phyloP scores from a whole-genome alignment of 495 filamentous ascomycete species.

The Pseudevernia furfuracea region DNA sequence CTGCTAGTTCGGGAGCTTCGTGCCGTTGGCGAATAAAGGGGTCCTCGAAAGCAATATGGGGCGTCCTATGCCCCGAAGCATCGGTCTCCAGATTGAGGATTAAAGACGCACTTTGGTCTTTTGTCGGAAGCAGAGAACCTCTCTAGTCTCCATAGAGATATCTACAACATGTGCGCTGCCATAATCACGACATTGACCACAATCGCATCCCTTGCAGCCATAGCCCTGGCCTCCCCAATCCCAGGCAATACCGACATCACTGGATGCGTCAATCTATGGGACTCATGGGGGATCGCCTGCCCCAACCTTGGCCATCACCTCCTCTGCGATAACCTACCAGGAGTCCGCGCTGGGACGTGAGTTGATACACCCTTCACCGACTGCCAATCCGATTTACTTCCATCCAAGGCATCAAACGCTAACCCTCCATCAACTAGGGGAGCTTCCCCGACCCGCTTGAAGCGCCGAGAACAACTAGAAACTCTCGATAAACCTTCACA shows the following conservation, averaged over 20 bases:
- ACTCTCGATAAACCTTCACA: background rate
- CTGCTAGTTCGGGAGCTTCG: background rate
- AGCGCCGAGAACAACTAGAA: background rate
- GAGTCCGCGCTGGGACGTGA: conserved; percentile 9
- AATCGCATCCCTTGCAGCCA: background rate
- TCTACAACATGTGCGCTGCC: background rate
- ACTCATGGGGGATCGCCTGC: background rate
- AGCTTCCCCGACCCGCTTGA: background rate
- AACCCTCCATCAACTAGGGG: background rate
- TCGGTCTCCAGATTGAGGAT: background rate
- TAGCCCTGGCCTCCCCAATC: background rate
- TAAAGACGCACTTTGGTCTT: background rate
- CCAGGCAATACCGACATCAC: background rate
- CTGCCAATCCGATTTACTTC: background rate
- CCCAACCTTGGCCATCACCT: background rate
- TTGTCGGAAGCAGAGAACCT: background rate
- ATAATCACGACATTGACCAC: background rate
- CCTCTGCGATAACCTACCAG: conserved; percentile 5
- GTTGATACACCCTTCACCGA: background rate
- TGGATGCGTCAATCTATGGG: background rate
- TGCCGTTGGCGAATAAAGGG: background rate
- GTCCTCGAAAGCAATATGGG: background rate
- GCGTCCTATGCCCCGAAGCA: background rate
- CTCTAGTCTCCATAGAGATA: background rate
- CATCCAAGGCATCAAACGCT: background rate